Evolutionary conservation across 148 eudicot genomes (phyloP).

Genomic region (Rhododendron williamsianum): DNA sequence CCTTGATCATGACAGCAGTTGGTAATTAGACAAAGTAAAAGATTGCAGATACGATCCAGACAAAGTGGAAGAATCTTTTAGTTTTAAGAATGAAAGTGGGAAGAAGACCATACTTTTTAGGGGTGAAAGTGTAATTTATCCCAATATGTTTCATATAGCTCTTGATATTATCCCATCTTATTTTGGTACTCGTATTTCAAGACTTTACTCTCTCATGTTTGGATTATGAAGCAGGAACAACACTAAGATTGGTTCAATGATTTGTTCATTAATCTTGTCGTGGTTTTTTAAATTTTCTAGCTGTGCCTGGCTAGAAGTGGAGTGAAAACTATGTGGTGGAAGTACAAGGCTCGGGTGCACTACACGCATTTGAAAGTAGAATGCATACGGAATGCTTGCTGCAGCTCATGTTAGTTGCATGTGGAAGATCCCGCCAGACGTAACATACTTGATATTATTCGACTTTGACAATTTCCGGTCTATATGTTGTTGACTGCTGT

Average conservation of each 20-base stretch:
- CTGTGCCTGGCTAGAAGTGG: not conserved
- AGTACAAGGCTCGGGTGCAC: not conserved
- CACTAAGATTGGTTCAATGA: not conserved
- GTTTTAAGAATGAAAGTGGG: not conserved
- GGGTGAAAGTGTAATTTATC: not conserved
- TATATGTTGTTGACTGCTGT: not conserved
- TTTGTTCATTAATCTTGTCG: not conserved
- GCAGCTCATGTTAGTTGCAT: not conserved
- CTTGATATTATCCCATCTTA: not conserved
- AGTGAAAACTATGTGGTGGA: slow-evolving; percentile 3
- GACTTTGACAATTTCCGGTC: not conserved
- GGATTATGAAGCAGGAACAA: not conserved
- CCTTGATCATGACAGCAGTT: not conserved
- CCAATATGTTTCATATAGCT: not conserved
- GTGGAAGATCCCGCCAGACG: not conserved
- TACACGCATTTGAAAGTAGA: not conserved
- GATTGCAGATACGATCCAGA: not conserved
- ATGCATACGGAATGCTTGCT: not conserved
- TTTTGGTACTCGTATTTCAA: not conserved
- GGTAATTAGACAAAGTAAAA: not conserved
- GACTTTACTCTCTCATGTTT: not conserved
- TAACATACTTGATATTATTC: not conserved
- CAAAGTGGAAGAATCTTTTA: not conserved
- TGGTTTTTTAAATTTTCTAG: slow-evolving; percentile 6
- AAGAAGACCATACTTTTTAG: not conserved